Evolutionary conservation across 768 basidiomycete species (phyloP).

Genomic region (Mycena sanguinolenta): DNA sequence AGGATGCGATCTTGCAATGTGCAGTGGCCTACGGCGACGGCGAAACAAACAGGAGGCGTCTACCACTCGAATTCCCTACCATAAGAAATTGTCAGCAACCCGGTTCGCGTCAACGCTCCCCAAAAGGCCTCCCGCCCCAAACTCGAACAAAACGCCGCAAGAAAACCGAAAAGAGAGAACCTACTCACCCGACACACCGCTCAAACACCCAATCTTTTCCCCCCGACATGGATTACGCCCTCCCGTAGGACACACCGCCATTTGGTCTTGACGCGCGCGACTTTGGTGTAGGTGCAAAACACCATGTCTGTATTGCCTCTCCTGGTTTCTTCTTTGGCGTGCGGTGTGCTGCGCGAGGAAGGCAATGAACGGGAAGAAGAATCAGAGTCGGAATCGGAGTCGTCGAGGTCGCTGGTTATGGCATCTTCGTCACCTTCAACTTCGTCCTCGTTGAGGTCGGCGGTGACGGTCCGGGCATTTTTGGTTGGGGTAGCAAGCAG

Average conservation of each 20-base stretch:
- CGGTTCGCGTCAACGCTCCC: no score
- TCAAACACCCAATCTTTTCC: constrained; percentile 84
- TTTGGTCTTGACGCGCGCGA: constrained; percentile 88
- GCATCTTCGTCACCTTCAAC: constrained; percentile 54
- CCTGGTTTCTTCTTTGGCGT: no score
- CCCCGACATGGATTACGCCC: constrained; percentile 82
- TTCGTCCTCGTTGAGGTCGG: not conserved
- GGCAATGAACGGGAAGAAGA: no score
- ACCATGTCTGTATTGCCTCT: constrained; percentile 71
- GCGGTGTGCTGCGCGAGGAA: no score
- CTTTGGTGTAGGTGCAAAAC: constrained; percentile 88
- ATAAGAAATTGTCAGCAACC: not conserved
- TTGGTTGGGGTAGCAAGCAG: constrained; percentile 40
- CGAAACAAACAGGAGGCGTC: not conserved
- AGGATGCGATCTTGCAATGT: no score
- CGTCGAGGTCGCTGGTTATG: constrained; percentile 84
- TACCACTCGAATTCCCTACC: not conserved
- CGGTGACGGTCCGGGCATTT: no score
- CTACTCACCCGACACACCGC: constrained; percentile 79
- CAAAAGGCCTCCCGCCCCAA: no score
- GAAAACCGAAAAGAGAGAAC: not conserved
- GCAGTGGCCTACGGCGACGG: no score
- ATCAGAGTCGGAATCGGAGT: constrained; percentile 77
- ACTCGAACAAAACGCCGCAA: no score
- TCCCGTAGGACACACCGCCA: constrained; percentile 91